Percentiles rank a stretch among this genome's conserved stretches.
These are phyloP conservation scores for Claviceps purpurea DNA, from an alignment of 2,329 filamentous ascomycete genomes.

Conservation along the genomic window DNA sequence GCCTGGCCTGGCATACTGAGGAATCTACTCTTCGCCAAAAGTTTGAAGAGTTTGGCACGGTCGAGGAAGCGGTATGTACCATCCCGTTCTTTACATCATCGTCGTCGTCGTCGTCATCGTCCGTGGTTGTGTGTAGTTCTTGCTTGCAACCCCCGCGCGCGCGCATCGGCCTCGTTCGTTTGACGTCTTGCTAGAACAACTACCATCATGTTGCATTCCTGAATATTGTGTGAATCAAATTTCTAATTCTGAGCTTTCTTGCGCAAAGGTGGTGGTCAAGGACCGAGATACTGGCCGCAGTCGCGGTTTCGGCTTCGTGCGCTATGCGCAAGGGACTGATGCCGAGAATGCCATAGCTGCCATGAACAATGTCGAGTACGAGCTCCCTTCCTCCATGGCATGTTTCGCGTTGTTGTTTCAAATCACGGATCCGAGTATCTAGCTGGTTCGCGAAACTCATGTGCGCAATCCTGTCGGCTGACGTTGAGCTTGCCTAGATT, in stretches of 20 bases:
- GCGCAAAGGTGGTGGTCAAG: constrained; percentile 77
- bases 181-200: background rate
- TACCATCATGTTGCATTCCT: background rate
- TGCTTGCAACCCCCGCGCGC: background rate
- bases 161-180: background rate
- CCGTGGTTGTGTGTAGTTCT: background rate
- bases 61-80: constrained; percentile 85
- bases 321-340: constrained; percentile 64
- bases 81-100: constrained; percentile 1
- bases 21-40: constrained; percentile 75
- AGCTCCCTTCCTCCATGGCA: constrained; percentile 7
- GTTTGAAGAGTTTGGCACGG: constrained; percentile 80
- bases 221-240: constrained; percentile 5
- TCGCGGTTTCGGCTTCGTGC: constrained; percentile 94
- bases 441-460: background rate
- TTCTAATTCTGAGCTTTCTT: constrained; percentile 10
- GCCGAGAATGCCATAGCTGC: constrained; percentile 61
- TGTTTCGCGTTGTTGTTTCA: background rate
- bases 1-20: constrained; percentile 97
- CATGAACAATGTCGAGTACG: constrained; percentile 89
- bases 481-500: constrained; percentile 43
- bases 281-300: constrained; percentile 93
- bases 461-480: constrained; percentile 2
- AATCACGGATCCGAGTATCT: background rate
- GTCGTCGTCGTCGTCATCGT: background rate